Conservation (phyloP, 805 yeast species). For the Blastobotrys robertii region DNA sequence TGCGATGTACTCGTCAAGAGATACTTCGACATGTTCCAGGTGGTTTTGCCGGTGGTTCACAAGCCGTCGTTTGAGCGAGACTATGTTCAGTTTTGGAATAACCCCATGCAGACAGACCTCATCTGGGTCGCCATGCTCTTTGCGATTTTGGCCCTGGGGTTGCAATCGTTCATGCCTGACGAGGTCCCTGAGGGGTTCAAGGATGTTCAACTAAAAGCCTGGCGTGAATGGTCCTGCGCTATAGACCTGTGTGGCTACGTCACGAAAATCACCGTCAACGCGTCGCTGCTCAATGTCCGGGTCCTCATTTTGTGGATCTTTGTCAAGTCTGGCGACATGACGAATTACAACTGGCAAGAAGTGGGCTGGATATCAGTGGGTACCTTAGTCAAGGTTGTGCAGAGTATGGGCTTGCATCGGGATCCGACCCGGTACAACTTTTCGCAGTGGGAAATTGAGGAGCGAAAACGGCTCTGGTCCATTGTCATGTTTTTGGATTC, state of each 20-base stretch:
- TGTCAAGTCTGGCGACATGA: constrained; percentile 15
- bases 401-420: constrained; percentile 28
- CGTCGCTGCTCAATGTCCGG: constrained; percentile 22
- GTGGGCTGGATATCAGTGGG: constrained; percentile 24
- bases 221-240: constrained; percentile 22
- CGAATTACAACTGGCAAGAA: constrained; percentile 17
- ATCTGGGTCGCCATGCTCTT: constrained; percentile 24
- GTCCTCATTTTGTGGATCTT: constrained; percentile 24
- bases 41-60: constrained; percentile 21
- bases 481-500: constrained; percentile 18
- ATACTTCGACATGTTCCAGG: constrained; percentile 22
- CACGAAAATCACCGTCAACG: constrained; percentile 23
- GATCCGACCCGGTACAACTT: constrained; percentile 27
- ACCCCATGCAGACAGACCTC: constrained; percentile 20
- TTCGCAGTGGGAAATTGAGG: constrained; percentile 24
- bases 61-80: constrained; percentile 20
- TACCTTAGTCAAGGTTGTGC: constrained; percentile 22
- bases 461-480: constrained; percentile 23
- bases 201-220: constrained; percentile 15
- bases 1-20: constrained; percentile 21
- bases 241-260: constrained; percentile 22
- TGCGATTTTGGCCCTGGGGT: constrained; percentile 21
- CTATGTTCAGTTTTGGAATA: constrained; percentile 22
- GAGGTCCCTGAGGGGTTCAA: constrained; percentile 14
- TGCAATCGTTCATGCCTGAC: constrained; percentile 19